Evolutionary conservation across 768 basidiomycete genomes (phyloP), one percentile per base, ranked within the genome.

Genomic region (Sistotremastrum niveocremeum): DNA sequence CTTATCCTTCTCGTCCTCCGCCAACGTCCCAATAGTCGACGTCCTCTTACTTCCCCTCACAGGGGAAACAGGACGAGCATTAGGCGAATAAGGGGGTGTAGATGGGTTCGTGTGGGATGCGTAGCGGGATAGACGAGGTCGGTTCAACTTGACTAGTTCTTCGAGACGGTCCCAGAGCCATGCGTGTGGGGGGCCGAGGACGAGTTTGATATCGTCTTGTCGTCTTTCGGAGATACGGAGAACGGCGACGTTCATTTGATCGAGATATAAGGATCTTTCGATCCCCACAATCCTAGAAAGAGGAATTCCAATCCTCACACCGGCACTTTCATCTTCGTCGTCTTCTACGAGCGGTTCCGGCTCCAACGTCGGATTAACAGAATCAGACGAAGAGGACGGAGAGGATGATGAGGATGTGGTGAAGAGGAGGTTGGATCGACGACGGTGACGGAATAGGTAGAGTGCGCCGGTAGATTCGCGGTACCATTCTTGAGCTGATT

Each of bases 11-110:
- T 29, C 40, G 4, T 41, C 29, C 12, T 20, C 40, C 9, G 33
- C 33, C 40, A 41, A 20, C 8, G 29, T 20, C 40, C 12, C 40
- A 41, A 41, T 29, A 12, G 20, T 20, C 20, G 20, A 20, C 94
- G 79, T 34, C 79, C 84, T 44, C 74, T 79, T 4, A 98, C 90
- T 45, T 84, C 95, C 56, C 80, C 74, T n/a, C 93, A 76, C 12
- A 99, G 72, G 42, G 82, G 76, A 42, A 98, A 80, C 44, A 99
- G 71, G 1, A 77, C 70, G 2, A 80, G 79, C 4, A 91, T 10
- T 41, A 10, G 41, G 41, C 30, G 34, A 33, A 31, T 31, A n/a
- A 10, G 41, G 43, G 29, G 32, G 36, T 35, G 28, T 36, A 11
- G 31, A 28, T 6, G 30, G 45, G 2, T 30, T 44, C 4, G 28